phyloP scores from a whole-genome alignment of 257 asterid genomes.

The Plantago ovata region DNA sequence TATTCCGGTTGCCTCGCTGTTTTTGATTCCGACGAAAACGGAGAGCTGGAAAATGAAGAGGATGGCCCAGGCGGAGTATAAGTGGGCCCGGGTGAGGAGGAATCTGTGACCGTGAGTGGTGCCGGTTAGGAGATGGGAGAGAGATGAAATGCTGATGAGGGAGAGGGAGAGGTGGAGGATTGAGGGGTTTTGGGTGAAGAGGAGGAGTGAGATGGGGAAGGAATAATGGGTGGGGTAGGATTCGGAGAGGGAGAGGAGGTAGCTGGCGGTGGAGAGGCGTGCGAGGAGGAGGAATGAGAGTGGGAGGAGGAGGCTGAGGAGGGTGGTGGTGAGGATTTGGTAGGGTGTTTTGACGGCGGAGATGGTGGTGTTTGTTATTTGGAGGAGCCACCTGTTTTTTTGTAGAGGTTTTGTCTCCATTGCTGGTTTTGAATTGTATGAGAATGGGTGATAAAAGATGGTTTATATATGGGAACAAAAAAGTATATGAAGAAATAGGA shows the following conservation, averaged over 20 bases:
- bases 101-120: constrained; percentile 11
- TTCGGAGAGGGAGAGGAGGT: constrained; percentile 35
- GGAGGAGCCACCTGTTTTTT: constrained; percentile 1
- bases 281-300: constrained; percentile 76
- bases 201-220: constrained; percentile 23
- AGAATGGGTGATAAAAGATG: not conserved
- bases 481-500: too few relatives aligned
- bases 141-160: constrained; percentile 36
- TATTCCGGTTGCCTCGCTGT: constrained; percentile 57
- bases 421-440: too few relatives aligned
- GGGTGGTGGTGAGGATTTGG: constrained; percentile 42
- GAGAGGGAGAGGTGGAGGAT: constrained; percentile 45
- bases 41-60: constrained; percentile 49
- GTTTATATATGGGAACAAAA: not conserved
- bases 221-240: constrained; percentile 13
- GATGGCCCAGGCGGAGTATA: constrained; percentile 45
- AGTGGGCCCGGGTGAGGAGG: constrained; percentile 17
- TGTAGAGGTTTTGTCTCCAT: not conserved
- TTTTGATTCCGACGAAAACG: constrained; percentile 71
- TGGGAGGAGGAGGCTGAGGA: constrained; percentile 78
- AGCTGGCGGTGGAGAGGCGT: constrained; percentile 52
- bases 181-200: constrained; percentile 32
- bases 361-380: not conserved
- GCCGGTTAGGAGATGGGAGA: constrained; percentile 40
- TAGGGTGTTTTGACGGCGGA: constrained; percentile 29